phyloP scores from a whole-genome alignment of 2,329 filamentous ascomycete genomes.

The Colletotrichum limetticola region DNA sequence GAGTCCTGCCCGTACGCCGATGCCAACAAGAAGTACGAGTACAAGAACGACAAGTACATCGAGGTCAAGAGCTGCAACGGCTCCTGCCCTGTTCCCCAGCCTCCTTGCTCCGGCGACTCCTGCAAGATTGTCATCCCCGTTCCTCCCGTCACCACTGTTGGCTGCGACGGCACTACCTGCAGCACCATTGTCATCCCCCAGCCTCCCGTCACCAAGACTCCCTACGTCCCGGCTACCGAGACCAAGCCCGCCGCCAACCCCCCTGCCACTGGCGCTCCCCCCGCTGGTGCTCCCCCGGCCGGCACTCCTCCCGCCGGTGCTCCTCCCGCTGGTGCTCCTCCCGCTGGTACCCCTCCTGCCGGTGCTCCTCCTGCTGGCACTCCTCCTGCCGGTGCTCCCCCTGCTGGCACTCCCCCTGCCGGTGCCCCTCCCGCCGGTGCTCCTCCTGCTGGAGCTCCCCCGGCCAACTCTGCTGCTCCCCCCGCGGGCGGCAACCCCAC shows the following conservation, averaged over 20 bases:
- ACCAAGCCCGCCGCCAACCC: neutral
- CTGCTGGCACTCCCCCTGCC: neutral
- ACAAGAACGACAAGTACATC: conserved; percentile 45
- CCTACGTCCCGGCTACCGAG: neutral
- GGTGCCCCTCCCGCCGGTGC: neutral
- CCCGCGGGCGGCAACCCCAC: neutral
- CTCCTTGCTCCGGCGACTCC: conserved; percentile 41
- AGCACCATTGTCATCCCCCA: conserved; percentile 39
- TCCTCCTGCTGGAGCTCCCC: neutral
- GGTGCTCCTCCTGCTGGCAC: neutral
- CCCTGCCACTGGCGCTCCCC: neutral
- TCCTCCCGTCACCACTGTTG: no score
- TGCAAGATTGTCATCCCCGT: conserved; percentile 38
- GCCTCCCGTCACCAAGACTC: conserved; percentile 30
- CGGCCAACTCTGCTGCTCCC: neutral
- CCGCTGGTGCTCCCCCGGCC: neutral
- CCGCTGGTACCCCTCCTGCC: neutral
- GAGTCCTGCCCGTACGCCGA: conserved; percentile 38
- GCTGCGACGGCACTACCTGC: no score
- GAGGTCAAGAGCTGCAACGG: conserved; percentile 42
- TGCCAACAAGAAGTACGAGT: conserved; percentile 45
- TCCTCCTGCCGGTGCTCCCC: neutral
- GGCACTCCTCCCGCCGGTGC: neutral
- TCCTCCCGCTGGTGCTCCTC: neutral
- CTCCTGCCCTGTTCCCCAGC: conserved; percentile 42